Evolutionary conservation across 2,329 filamentous ascomycete genomes (phyloP).

Genomic region (Graphilbum fragrans): DNA sequence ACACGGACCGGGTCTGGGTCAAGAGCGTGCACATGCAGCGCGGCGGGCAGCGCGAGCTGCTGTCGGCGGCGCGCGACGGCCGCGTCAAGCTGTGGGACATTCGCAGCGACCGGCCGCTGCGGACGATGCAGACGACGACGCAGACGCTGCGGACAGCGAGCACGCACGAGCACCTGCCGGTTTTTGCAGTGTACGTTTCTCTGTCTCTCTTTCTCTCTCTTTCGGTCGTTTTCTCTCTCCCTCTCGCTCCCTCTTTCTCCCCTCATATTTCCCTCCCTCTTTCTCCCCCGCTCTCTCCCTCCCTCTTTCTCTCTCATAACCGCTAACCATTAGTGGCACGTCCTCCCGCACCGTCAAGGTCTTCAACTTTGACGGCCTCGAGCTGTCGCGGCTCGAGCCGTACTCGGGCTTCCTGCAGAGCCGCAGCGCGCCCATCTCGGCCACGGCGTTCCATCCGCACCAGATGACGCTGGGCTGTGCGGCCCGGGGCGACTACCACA

Average conservation of each 20-base stretch:
- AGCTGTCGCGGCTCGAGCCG: constrained; percentile 75
- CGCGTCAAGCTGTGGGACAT: constrained; percentile 96
- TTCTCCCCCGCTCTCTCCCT: too few species aligned
- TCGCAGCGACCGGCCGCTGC: constrained; percentile 66
- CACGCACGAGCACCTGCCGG: constrained; percentile 91
- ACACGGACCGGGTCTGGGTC: constrained; percentile 76
- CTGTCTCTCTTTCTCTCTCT: background rate
- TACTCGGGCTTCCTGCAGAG: constrained; percentile 81
- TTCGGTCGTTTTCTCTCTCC: background rate
- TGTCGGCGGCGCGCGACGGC: constrained; percentile 83
- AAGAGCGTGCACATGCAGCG: constrained; percentile 95
- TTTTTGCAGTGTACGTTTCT: constrained; percentile 74
- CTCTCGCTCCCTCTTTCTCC: too few species aligned
- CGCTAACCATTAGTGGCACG: constrained; percentile 54
- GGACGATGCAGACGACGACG: constrained; percentile 60
- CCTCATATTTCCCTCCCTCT: too few species aligned
- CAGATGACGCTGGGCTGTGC: constrained; percentile 82
- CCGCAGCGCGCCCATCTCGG: constrained; percentile 69
- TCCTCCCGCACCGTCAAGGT: constrained; percentile 81
- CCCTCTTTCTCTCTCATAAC: background rate
- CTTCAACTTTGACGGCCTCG: constrained; percentile 74
- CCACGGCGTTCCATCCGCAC: constrained; percentile 92
- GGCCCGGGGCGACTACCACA: constrained; percentile 74
- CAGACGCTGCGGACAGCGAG: constrained; percentile 75
- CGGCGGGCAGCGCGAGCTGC: constrained; percentile 79